Evolutionary conservation across 202 grass and related monocot genomes (phyloP).

Genomic region (Elaeis oleifera): DNA sequence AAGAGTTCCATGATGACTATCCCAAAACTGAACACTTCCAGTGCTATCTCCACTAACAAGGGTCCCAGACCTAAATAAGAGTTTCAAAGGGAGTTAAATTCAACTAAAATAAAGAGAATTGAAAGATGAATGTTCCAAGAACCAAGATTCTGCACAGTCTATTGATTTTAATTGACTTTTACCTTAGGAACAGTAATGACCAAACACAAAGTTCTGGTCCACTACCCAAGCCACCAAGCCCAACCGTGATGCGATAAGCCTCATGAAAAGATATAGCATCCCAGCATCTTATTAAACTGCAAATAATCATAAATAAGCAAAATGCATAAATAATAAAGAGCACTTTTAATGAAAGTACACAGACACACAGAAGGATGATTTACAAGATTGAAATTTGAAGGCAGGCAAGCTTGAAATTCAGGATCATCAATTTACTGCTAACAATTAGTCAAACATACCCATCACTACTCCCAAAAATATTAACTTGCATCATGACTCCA

Average conservation of each 20-base stretch:
- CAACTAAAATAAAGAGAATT: too few relatives aligned
- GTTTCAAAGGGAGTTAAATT: not conserved
- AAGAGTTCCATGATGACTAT: constrained; percentile 82
- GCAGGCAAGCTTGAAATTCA: too few relatives aligned
- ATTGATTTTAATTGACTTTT: constrained; percentile 14
- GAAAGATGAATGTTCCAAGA: too few relatives aligned
- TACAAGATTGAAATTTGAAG: too few relatives aligned
- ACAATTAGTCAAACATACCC: constrained; percentile 54
- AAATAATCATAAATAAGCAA: constrained; percentile 17
- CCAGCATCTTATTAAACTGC: constrained; percentile 92
- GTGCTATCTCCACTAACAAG: constrained; percentile 95
- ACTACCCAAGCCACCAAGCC: constrained; percentile 70
- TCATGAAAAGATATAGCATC: constrained; percentile 74
- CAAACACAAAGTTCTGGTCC: constrained; percentile 63
- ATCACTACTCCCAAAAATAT: constrained; percentile 87
- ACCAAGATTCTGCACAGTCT: too few relatives aligned
- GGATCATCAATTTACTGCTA: not conserved
- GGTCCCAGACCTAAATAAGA: constrained; percentile 60
- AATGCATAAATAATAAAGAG: constrained; percentile 12
- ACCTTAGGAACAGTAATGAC: constrained; percentile 83
- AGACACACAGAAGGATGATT: too few relatives aligned
- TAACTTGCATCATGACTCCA: constrained; percentile 69
- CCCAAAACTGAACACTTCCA: constrained; percentile 94
- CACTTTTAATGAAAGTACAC: not conserved
- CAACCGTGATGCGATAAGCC: constrained; percentile 80